Base-by-base conservation (phyloP, 192 early-diverging fungal genomes). In the Coemansia brasiliensis region DNA sequence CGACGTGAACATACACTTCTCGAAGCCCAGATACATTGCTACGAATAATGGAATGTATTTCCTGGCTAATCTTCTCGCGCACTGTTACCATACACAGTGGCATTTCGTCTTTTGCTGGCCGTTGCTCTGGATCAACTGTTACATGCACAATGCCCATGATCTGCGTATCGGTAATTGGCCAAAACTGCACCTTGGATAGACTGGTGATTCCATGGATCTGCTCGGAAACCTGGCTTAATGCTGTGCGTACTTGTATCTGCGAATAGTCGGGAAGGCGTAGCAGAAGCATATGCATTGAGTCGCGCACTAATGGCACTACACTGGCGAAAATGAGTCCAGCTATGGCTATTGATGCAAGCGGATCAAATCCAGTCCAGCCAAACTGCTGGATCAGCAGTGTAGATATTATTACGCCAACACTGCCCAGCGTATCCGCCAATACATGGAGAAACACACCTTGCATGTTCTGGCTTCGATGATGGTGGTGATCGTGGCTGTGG, bases 341-440 rank as follows among this genome's bases (percentile, higher is more conserved):
- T 67, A 98, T 98, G 44, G 92, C 84, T 43, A 98, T 85, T 12
- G 95, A 98, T 24, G 92, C 92, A 38, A 96, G 83, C 0, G 95
- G 95, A 72, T 98, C 95, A 35, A 95, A 89, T 52, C 95, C 94
- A 11, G 90, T 90, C 95, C 95, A 98, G 1, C 89, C 93, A 69
- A 93, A 95, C 65, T 69, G 84, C 62, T 91, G 82, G 39, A 98
- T 94, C 29, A 95, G 72, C 18, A 98, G 59, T 0, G 92, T 92
- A 0, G 94, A 95, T n/a, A 95, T 85, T 48, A 98, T 95, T 1
- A 98, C 95, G 53, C 95, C 95, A 1, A 94, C 92, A 35, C 92
- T 94, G 24, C 95, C 95, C 16, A 98, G 79, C 2, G 95, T 94
- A 70, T 98, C 95, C 5, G 94, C 90, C 61, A 98, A 74, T 27